phyloP scores from a whole-genome alignment of 78 protist genomes.

The Chrysochromulina tobinii region DNA sequence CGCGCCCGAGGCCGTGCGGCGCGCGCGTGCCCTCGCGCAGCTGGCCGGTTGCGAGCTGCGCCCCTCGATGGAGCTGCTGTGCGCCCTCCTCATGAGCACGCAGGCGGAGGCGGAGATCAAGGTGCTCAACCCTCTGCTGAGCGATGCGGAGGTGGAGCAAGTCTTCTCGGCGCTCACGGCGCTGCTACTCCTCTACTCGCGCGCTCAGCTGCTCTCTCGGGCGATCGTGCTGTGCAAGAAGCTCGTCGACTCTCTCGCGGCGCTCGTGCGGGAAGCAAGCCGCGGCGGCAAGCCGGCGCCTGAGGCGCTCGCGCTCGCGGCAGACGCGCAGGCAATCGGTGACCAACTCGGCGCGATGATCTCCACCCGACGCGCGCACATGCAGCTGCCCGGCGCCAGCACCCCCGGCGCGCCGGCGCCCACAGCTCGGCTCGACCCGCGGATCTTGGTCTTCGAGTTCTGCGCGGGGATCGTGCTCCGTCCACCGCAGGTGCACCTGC shows the following conservation, averaged over 20 bases:
- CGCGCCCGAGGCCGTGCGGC: neutral
- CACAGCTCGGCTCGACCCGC: neutral
- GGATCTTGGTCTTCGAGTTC: conserved; percentile 35
- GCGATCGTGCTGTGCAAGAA: neutral
- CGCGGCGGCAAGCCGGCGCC: too few species aligned
- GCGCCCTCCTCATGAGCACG: neutral
- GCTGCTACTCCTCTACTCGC: neutral
- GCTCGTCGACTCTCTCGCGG: neutral
- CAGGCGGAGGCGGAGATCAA: neutral
- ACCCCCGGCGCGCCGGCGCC: neutral
- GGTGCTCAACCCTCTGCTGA: neutral
- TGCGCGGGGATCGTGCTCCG: conserved; percentile 25
- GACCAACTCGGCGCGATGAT: neutral
- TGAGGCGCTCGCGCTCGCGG: neutral
- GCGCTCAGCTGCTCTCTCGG: too few species aligned
- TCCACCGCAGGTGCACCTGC: neutral
- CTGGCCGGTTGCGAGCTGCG: neutral
- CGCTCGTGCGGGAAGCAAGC: too few species aligned
- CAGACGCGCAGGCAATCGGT: neutral
- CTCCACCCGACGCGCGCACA: neutral
- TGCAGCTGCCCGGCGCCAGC: neutral
- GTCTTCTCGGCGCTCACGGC: neutral
- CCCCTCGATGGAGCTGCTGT: neutral
- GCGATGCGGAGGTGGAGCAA: neutral
- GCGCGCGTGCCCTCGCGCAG: conserved; percentile 6